Base-by-base conservation (phyloP, 2,329 filamentous ascomycete species). In the Cytospora schulzeri region DNA sequence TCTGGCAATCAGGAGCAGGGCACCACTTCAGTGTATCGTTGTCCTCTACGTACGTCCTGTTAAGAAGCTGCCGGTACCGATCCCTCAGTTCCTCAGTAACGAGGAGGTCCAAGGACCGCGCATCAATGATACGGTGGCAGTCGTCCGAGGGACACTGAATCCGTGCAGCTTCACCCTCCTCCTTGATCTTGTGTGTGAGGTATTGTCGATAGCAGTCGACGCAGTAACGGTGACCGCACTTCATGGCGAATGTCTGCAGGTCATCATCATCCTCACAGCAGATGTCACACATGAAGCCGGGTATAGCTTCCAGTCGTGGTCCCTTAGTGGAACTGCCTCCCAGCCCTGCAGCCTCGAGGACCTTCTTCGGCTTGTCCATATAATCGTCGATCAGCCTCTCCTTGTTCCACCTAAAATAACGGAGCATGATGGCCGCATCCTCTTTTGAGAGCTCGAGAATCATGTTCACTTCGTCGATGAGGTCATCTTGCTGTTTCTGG, bases 1-100 rank as follows among this genome's bases (percentile, higher is more conserved):
- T 98, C 71, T 91, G 87, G 77, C 95, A 99, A 76, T 99, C 94
- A n/a, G 95, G 95, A 1, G 94, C 94, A 0, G 95, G 95, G 75
- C 95, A 99, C 95, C 95, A 99, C 76, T 96, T 97, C 66, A 98
- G 86, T 63, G 90, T 90, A 64, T 97, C 93, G 77, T 93, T 97
- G 77, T 99, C 94, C 76, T 99, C 95, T 66, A 99, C 95, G 73
- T 97, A 99, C 8, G 93, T 97, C 70, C 95, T 85, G 73, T 91
- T 97, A 38, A 99, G 87, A 19, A 99, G 84, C 70, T 91, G 88
- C 69, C 91, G 87, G 73, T 99, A 99, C 69, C 93, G 81, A 57
- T 75, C 81, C 29, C 77, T 79, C 29, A 89, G 74, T 7, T 87
- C 84, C 1, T 78, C 66, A 0, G 84, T 81, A 26, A 90, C 86